Evolutionary conservation across 2,329 filamentous ascomycete genomes (phyloP), one percentile per base, ranked within the genome.

Genomic region (Trichoderma guizhouense): DNA sequence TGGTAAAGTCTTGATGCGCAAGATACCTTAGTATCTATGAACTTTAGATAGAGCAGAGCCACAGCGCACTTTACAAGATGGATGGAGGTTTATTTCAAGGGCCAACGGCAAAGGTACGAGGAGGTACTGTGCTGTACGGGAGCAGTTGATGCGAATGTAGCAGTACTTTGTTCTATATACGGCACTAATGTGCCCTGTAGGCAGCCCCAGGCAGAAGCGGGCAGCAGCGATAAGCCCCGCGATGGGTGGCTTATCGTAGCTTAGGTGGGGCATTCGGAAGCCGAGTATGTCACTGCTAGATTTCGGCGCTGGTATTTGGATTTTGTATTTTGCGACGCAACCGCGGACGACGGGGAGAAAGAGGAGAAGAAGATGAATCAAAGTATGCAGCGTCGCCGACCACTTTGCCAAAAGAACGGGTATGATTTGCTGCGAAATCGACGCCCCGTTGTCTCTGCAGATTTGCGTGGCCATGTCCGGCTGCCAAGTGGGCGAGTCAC

Each of bases 161-260:
- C 64, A 15, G 47, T 55, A 67, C 60, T 24, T 39, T 12, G n/a
- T 9, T 47, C 18, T n/a, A 47, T 11, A 36, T 30, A 39, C 60
- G 60, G 14, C 57, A 60, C 18, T 62, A 62, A 18, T 24, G 60
- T 24, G 64, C 36, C 34, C 36, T 18, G 21, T 43, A 67, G 64
- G 47, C 64, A 57, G 64, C 61, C 58, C 68, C 61, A 73, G 72
- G 72, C 72, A 72, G 72, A 66, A 53, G 66, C 62, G 69, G 60
- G 70, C 61, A 67, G 70, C 61, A 67, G 72, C 66, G 72, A 73
- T 73, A 72, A 73, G 66, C 72, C 62, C 34, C 61, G 36, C 67
- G 55, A 53, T 57, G 60, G 53, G 55, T 32, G 51, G 61, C 72
- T 72, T 72, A 72, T 72, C 66, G 72, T 32, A 73, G 72, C 72